Conservation (phyloP, 257 asterid species). For the Fraxinus pennsylvanica region DNA sequence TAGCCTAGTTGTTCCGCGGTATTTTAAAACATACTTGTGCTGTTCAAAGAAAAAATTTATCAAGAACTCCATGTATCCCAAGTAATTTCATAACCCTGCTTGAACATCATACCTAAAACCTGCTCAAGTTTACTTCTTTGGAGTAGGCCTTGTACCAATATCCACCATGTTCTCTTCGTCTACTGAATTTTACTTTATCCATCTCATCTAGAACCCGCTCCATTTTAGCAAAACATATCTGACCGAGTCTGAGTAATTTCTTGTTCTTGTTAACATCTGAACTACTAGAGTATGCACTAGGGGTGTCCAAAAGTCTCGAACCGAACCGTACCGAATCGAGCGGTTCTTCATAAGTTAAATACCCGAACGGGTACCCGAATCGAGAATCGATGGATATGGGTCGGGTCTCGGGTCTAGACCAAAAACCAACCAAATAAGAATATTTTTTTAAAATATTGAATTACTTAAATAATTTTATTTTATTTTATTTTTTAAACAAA, state of each 20-base stretch:
- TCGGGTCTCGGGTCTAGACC: no score
- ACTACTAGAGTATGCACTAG: no score
- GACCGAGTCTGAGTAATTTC: not conserved
- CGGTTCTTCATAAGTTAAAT: no score
- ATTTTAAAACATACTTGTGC: constrained; percentile 1
- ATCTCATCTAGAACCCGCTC: constrained; percentile 76
- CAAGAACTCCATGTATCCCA: constrained; percentile 22
- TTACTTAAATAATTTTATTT: no score
- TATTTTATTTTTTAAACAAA: no score
- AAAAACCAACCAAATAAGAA: no score
- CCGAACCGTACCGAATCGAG: no score
- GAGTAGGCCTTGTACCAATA: constrained; percentile 57
- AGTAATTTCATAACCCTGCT: constrained; percentile 49
- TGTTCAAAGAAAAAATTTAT: constrained; percentile 6
- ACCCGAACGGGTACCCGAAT: no score
- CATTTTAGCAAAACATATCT: constrained; percentile 77
- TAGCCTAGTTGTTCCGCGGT: constrained; percentile 28
- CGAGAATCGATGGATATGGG: no score
- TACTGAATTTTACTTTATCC: constrained; percentile 49
- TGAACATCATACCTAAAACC: constrained; percentile 68
- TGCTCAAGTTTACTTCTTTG: constrained; percentile 56
- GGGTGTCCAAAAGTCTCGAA: no score
- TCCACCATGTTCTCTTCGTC: constrained; percentile 64
- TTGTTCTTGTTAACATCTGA: no score
- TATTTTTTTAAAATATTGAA: no score